phyloP scores from a whole-genome alignment of 495 filamentous ascomycete genomes.

The Mycothermus thermophilus region DNA sequence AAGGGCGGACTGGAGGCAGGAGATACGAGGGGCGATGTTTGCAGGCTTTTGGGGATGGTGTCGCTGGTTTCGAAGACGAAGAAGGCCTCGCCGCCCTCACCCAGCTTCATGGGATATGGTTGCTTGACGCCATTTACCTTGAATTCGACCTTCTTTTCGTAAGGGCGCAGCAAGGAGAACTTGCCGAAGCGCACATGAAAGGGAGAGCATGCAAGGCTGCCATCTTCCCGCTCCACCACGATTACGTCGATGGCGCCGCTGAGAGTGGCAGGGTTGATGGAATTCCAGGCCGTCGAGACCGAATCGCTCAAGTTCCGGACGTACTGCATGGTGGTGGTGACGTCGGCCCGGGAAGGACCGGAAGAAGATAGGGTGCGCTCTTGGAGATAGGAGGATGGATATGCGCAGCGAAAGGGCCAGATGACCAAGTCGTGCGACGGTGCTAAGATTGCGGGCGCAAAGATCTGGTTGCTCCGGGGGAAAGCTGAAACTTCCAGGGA shows the following conservation, averaged over 20 bases:
- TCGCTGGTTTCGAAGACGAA: constrained; percentile 95
- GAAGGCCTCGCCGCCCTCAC: constrained; percentile 94
- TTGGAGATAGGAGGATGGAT: background rate
- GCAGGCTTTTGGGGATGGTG: constrained; percentile 72
- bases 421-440: background rate
- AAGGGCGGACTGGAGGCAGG: constrained; percentile 67
- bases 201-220: constrained; percentile 72
- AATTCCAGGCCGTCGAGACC: constrained; percentile 97
- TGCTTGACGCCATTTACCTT: constrained; percentile 84
- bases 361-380: background rate
- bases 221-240: constrained; percentile 95
- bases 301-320: constrained; percentile 90
- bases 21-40: constrained; percentile 87
- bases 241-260: constrained; percentile 98
- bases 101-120: constrained; percentile 94
- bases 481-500: too few species aligned
- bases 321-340: constrained; percentile 70
- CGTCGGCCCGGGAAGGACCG: background rate
- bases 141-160: constrained; percentile 99
- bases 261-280: constrained; percentile 93
- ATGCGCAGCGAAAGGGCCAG: too few species aligned
- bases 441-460: too few species aligned
- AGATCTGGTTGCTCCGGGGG: too few species aligned
- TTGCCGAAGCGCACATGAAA: constrained; percentile 99
- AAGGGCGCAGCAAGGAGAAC: constrained; percentile 88